These are phyloP conservation scores for Plectosphaerella sp. DNA, from an alignment of 2,329 filamentous ascomycete genomes.

Conservation along the genomic window DNA sequence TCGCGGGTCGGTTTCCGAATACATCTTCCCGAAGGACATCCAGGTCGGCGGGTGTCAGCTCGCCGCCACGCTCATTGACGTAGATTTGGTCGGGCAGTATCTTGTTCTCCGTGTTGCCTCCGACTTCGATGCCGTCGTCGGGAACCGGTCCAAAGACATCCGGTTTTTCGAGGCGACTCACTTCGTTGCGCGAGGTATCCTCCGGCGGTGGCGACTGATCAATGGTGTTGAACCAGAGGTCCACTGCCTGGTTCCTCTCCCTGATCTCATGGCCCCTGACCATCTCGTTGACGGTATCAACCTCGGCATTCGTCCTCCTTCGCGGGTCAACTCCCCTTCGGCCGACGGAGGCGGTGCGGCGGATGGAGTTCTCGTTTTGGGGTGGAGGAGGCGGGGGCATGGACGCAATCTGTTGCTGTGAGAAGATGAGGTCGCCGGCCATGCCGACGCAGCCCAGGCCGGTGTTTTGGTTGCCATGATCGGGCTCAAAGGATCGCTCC, in stretches of 20 bases:
- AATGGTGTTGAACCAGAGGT: conserved; percentile 26
- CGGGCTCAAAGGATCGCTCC: conserved; percentile 30
- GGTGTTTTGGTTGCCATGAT: conserved; percentile 28
- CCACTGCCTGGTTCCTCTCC: conserved; percentile 48
- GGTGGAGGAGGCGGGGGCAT: conserved; percentile 21
- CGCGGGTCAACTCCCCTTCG: conserved; percentile 44
- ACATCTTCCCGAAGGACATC: conserved; percentile 35
- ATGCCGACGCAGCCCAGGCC: conserved; percentile 27
- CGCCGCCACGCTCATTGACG: conserved; percentile 32
- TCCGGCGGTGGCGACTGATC: conserved; percentile 7
- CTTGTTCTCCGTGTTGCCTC: conserved; percentile 45
- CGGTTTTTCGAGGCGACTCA: conserved; percentile 25
- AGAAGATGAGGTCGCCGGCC: conserved; percentile 34
- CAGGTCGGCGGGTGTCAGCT: conserved; percentile 40
- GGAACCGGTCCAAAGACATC: not conserved
- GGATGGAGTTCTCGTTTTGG: conserved; percentile 23
- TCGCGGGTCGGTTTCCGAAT: conserved; percentile 36
- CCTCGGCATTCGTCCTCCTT: conserved; percentile 36
- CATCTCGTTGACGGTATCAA: conserved; percentile 45
- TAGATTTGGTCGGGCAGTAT: conserved; percentile 46
- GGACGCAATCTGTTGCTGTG: conserved; percentile 10
- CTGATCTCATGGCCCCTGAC: conserved; percentile 33
- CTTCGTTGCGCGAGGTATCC: conserved; percentile 9
- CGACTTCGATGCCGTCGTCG: conserved; percentile 37
- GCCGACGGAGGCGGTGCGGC: conserved; percentile 30